These are phyloP conservation scores for Coemansia sp. DNA, from an alignment of 192 early-diverging fungal species.

Conservation along the genomic window DNA sequence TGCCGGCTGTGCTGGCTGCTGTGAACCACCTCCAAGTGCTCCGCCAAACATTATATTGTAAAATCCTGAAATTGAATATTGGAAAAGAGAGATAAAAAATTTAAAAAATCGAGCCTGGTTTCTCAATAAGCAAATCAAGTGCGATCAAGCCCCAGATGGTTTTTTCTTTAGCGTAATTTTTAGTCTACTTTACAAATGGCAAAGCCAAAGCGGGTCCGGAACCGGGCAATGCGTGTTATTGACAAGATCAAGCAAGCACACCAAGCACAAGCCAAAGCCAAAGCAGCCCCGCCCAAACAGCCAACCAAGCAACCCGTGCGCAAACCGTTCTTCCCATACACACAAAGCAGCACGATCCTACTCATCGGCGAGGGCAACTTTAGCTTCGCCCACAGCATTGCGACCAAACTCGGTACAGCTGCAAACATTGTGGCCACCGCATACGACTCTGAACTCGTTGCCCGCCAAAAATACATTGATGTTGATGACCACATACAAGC, in stretches of 20 bases:
- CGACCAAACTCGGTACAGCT: constrained; percentile 58
- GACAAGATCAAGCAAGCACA: not conserved
- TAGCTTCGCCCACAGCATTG: constrained; percentile 77
- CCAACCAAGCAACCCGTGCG: not conserved
- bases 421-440: constrained; percentile 73
- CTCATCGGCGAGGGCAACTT: constrained; percentile 95
- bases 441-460: constrained; percentile 67
- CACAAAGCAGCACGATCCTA: constrained; percentile 61
- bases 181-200: not conserved
- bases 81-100: constrained; percentile 6
- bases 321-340: constrained; percentile 54
- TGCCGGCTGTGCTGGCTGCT: constrained; percentile 18
- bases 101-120: not conserved
- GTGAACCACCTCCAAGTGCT: constrained; percentile 36
- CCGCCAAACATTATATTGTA: constrained; percentile 44
- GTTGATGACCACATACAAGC: constrained; percentile 57
- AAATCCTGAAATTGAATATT: not conserved
- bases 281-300: not conserved
- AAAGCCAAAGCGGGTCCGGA: not conserved
- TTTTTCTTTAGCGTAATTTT: not conserved
- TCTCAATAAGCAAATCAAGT: not conserved
- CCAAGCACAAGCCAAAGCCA: not conserved
- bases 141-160: not conserved
- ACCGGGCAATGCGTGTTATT: not conserved
- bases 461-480: constrained; percentile 74